Conservation (phyloP, 306 rosid genomes). For the Quercus agrifolia region DNA sequence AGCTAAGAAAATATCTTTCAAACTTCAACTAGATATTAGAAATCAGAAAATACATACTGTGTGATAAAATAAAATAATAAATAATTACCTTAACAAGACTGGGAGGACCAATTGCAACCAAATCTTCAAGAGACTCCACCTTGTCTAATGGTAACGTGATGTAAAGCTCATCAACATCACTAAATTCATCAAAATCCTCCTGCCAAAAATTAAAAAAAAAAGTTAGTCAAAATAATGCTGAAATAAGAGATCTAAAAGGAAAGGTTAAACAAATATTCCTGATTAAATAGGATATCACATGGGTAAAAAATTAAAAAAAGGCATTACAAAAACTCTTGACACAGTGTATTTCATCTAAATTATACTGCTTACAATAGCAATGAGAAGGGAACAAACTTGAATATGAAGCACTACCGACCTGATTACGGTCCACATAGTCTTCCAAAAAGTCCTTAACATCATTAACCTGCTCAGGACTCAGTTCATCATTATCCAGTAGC, state of each 20-base stretch:
- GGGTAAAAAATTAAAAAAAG: neutral
- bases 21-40: neutral
- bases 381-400: neutral
- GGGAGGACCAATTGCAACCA: constrained; percentile 70
- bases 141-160: constrained; percentile 76
- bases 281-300: neutral
- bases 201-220: constrained; percentile 20
- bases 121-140: constrained; percentile 94
- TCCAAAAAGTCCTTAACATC: constrained; percentile 95
- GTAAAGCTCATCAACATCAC: constrained; percentile 91
- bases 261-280: neutral
- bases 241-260: neutral
- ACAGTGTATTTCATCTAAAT: neutral
- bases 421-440: constrained; percentile 95
- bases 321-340: constrained; percentile 4
- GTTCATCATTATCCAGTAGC: constrained; percentile 89
- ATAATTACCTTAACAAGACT: constrained; percentile 68
- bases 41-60: neutral
- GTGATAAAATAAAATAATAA: neutral
- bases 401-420: constrained; percentile 46
- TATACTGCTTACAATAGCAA: neutral
- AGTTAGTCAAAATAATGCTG: constrained; percentile 1
- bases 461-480: constrained; percentile 94
- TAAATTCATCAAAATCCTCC: constrained; percentile 91
- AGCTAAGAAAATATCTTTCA: neutral